Base-by-base conservation (phyloP, 805 yeast species). In the Yarrowia sp. region DNA sequence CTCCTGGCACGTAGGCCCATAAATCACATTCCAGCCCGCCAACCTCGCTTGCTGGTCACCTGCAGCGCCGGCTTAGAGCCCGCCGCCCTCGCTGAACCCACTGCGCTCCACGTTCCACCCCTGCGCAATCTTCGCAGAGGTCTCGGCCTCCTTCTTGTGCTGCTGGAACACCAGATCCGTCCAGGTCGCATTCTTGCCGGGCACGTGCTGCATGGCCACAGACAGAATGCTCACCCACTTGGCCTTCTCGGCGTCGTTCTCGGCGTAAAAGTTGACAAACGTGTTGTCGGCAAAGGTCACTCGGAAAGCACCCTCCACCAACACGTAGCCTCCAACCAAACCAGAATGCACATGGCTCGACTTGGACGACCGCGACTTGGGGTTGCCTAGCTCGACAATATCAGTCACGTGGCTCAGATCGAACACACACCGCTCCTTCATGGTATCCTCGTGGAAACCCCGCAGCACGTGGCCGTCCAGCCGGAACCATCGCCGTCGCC, bases 261-360 rank as follows among this genome's bases (percentile, higher is more conserved):
- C 95, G 17, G 97, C 93, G 16, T 89, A 90, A 74, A 93, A 90
- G 68, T 86, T 89, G 62, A 92, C 88, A 3, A 83, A 78, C 74
- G 92, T 97, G 6, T 90, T 92, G 72, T 92, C 89, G 36, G 83
- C 81, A 74, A 92, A 92, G 67, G 79, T 77, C 56, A 92, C 76
- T 71, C 87, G 87, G 80, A 92, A 91, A 16, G 92, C 85, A 66
- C 89, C 88, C 66, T 88, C 85, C 70, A 70, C 69, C 36, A 66
- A 65, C 51, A 64, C 44, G 35, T 66, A 69, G 17, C 68, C 71
- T 11, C 68, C 70, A 30, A 69, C 71, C 11, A 65, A 64, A 17
- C 69, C 89, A 91, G 70, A 74, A 88, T 83, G 71, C 86, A 82
- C 68, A 59, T 48, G 67, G 65, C 28, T 69, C 44, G 22, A 46